Conservation (phyloP, 495 filamentous ascomycete genomes). For the Penicillium alfredii region DNA sequence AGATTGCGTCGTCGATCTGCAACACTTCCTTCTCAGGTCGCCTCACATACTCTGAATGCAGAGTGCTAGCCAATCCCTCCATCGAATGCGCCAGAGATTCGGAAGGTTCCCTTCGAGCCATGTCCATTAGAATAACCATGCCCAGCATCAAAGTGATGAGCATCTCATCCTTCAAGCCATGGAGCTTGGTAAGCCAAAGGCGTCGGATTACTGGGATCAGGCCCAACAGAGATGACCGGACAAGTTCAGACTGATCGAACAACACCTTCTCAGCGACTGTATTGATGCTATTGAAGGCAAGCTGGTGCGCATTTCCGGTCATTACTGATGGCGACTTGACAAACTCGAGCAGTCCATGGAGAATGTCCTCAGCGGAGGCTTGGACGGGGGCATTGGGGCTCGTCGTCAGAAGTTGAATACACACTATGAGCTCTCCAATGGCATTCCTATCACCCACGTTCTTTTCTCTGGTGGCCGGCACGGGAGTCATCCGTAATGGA, state of each 20-base stretch:
- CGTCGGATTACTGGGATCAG: constrained; percentile 65
- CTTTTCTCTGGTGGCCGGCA: constrained; percentile 22
- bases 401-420: constrained; percentile 58
- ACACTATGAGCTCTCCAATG: constrained; percentile 55
- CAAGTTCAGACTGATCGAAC: constrained; percentile 60
- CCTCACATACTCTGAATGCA: constrained; percentile 67
- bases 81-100: constrained; percentile 28
- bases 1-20: constrained; percentile 67
- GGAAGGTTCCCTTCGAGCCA: constrained; percentile 21
- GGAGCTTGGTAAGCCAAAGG: constrained; percentile 65
- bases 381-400: constrained; percentile 67
- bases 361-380: constrained; percentile 50
- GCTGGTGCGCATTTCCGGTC: constrained; percentile 57
- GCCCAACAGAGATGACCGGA: constrained; percentile 48
- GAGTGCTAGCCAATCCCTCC: constrained; percentile 52
- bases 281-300: constrained; percentile 72
- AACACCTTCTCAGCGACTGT: constrained; percentile 56
- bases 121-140: constrained; percentile 27
- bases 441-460: constrained; percentile 26
- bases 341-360: constrained; percentile 53
- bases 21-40: constrained; percentile 66
- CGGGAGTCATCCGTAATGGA: constrained; percentile 29
- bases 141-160: constrained; percentile 64
- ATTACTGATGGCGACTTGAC: constrained; percentile 51
- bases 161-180: constrained; percentile 61